Evolutionary conservation across 495 filamentous ascomycete genomes (phyloP).

Genomic region (Cenococcum geophilum): DNA sequence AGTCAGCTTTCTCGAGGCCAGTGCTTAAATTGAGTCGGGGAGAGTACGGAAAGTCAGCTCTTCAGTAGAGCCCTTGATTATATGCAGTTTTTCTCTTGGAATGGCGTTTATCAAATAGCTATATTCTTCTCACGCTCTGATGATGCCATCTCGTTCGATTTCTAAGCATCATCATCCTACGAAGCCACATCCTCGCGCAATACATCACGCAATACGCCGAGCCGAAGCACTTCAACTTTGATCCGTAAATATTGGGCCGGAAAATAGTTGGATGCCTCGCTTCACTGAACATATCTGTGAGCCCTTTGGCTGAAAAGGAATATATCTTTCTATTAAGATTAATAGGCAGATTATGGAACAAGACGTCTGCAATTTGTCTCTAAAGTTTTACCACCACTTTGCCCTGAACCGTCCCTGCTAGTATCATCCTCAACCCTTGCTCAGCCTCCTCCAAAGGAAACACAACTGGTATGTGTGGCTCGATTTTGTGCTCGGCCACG

Average conservation of each 20-base stretch:
- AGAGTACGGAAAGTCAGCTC: no score
- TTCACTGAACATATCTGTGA: no score
- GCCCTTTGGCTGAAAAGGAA: no score
- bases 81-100: no score
- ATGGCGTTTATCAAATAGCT: background rate
- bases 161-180: background rate
- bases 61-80: no score
- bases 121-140: background rate
- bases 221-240: background rate
- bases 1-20: constrained; percentile 1
- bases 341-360: no score
- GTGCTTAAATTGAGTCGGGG: background rate
- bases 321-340: no score
- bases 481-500: constrained; percentile 13
- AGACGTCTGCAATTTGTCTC: background rate
- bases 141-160: background rate
- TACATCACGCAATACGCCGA: background rate
- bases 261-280: background rate
- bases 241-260: constrained; percentile 2
- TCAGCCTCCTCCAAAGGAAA: constrained; percentile 13
- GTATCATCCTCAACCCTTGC: constrained; percentile 11
- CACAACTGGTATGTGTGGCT: constrained; percentile 11
- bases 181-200: background rate
- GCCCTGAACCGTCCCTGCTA: constrained; percentile 12
- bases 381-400: constrained; percentile 19